A percentile compares a stretch with the other conserved stretches of the same genome.
Evolutionary conservation across 257 asterid species (phyloP).

Genomic region (Fraxinus pennsylvanica): DNA sequence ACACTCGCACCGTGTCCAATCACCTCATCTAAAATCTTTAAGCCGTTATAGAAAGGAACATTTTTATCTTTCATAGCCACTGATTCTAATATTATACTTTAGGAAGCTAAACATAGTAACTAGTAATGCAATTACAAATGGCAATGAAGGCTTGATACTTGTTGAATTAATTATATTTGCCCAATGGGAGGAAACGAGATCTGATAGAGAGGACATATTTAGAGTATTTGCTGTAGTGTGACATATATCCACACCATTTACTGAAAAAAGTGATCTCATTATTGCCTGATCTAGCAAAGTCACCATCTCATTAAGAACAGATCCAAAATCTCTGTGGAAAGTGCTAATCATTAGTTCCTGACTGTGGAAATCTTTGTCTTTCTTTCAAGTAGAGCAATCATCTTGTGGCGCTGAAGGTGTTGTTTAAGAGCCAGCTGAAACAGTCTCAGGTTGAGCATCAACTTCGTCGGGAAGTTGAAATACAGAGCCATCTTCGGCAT

Average conservation of each 20-base stretch:
- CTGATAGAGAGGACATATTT: not conserved
- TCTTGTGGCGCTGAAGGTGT: slow-evolving; percentile 73
- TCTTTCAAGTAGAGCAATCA: slow-evolving; percentile 66
- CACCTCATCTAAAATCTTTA: not conserved
- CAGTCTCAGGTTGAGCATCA: slow-evolving; percentile 88
- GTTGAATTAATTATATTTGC: not conserved
- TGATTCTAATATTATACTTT: not conserved
- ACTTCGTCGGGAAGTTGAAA: slow-evolving; percentile 82
- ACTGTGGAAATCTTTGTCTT: not conserved
- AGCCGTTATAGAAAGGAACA: not conserved
- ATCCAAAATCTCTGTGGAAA: not conserved
- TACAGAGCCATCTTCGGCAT: slow-evolving; percentile 77
- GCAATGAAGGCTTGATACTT: not conserved
- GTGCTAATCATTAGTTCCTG: not conserved
- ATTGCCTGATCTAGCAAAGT: not conserved
- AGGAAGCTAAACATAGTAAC: not conserved
- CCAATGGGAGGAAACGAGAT: slow-evolving; percentile 1
- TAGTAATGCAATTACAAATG: not conserved
- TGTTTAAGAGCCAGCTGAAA: slow-evolving; percentile 75
- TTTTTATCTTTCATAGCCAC: not conserved
- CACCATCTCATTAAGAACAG: not conserved
- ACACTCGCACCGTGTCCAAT: not conserved
- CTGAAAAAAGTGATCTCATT: not conserved
- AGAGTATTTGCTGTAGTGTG: not conserved
- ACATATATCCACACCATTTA: not conserved